Base-by-base conservation (phyloP, 805 yeast species). In the Blastobotrys peoriensis region DNA sequence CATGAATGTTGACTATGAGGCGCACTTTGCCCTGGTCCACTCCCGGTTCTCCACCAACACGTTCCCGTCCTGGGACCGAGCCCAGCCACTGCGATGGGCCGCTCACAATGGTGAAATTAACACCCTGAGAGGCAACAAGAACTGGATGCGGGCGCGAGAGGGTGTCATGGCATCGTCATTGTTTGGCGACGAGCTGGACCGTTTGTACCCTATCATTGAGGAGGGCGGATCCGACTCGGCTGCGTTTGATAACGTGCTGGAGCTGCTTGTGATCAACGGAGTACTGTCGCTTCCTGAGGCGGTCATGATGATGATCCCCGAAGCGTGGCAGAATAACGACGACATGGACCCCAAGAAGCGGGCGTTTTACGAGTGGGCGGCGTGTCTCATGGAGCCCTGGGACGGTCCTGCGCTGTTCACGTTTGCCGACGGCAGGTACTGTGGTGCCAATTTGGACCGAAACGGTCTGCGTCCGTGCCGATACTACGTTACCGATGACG, bases 21-120 rank as follows among this genome's bases (percentile, higher is more conserved):
- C 94, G 38, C 97, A 89, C 62, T 86, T 93, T 73, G 95, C 97
- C 13, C 75, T 91, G 35, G 98, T 91, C 41, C 98, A 91, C 70
- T 89, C 98, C 19, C 80, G 98, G 64, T 91, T 91, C 74, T 88
- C 97, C 46, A 91, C 98, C 25, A 91, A 91, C 67, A 91, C 98
- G 40, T 91, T 91, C 79, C 98, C 98, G 39, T 87, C 96, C n/a
- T 91, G 98, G 98, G 98, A 93, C 69, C 80, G 98, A 68, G 98
- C 98, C 19, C 98, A 91, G 69, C 98, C 98, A 40, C 75, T 91
- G 60, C 76, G 98, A 66, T 83, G 94, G 83, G 86, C 95, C 25
- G 98, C 98, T 33, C 98, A 91, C 70, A 91, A 91, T 65, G 98
- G 98, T 74, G 98, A 91, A 69, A 93, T 91, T 66, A 91, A 91